phyloP scores from a whole-genome alignment of 2,329 filamentous ascomycete species.

The Sporothrix pseudoabietina region DNA sequence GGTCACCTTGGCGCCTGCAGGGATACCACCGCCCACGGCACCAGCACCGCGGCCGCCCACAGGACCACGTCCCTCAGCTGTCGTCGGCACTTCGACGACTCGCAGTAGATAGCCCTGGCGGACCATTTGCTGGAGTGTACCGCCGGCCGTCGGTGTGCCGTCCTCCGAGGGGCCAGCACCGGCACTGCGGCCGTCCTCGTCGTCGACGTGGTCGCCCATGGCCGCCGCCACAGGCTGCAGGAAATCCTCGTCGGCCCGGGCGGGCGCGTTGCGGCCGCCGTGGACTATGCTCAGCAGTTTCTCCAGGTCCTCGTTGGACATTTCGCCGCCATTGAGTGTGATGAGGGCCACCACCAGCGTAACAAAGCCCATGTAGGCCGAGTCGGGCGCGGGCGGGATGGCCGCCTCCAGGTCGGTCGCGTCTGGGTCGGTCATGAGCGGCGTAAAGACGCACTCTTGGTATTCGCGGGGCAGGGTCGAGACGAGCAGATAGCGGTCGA shows the following conservation, averaged over 20 bases:
- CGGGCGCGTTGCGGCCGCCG: constrained; percentile 41
- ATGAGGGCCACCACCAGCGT: constrained; percentile 79
- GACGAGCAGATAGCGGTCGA: constrained; percentile 75
- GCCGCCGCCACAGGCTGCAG: constrained; percentile 54
- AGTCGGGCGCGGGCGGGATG: constrained; percentile 68
- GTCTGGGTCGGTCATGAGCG: constrained; percentile 57
- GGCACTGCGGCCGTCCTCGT: constrained; percentile 31
- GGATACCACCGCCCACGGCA: background rate
- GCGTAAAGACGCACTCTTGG: constrained; percentile 48
- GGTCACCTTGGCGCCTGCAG: constrained; percentile 55
- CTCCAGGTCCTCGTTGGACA: constrained; percentile 77
- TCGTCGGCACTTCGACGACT: constrained; percentile 76
- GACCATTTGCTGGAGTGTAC: constrained; percentile 60
- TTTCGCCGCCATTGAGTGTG: constrained; percentile 67
- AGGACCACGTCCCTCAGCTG: constrained; percentile 25
- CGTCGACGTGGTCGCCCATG: constrained; percentile 35
- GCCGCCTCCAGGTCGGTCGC: constrained; percentile 56
- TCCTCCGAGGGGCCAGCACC: constrained; percentile 41
- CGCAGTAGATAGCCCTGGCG: constrained; percentile 82
- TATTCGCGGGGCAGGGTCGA: constrained; percentile 71
- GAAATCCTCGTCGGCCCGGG: constrained; percentile 61
- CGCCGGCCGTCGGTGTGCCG: constrained; percentile 26
- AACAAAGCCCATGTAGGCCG: constrained; percentile 79
- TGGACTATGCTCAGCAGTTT: constrained; percentile 53
- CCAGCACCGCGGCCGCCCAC: constrained; percentile 20